Evolutionary conservation across 164 flowering plant species (phyloP).

Genomic region (Macadamia tetraphylla): DNA sequence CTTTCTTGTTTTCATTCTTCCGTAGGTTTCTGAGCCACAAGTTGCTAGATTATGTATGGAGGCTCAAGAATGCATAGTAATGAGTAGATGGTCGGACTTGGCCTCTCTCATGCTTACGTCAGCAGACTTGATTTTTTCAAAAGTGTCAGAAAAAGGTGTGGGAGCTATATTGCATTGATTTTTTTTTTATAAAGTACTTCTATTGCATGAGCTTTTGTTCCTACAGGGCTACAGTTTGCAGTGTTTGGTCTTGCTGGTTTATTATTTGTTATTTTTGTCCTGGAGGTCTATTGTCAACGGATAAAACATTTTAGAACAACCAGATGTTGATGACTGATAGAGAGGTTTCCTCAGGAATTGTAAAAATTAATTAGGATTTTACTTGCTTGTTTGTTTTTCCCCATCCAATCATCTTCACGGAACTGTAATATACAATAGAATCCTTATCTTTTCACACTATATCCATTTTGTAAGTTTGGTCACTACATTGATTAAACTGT

Average conservation of each 20-base stretch:
- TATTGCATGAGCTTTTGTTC: not conserved
- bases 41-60: slow-evolving; percentile 60
- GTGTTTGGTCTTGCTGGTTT: not conserved
- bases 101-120: slow-evolving; percentile 77
- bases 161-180: not conserved
- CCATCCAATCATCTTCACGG: too few relatives aligned
- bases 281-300: too few relatives aligned
- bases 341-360: too few relatives aligned
- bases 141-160: slow-evolving; percentile 85
- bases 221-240: too few relatives aligned
- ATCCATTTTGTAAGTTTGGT: too few relatives aligned
- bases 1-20: slow-evolving; percentile 3
- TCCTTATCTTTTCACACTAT: too few relatives aligned
- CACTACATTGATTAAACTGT: too few relatives aligned
- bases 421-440: too few relatives aligned
- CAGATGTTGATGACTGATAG: too few relatives aligned
- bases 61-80: slow-evolving; percentile 75
- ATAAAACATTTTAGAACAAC: too few relatives aligned
- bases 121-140: slow-evolving; percentile 74
- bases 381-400: too few relatives aligned
- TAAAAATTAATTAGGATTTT: not conserved
- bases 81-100: slow-evolving; percentile 79
- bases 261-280: not conserved
- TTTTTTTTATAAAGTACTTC: not conserved
- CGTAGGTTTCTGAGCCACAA: slow-evolving; percentile 71